phyloP scores from a whole-genome alignment of 2,329 filamentous ascomycete species.

The Penicillium brevicompactum region DNA sequence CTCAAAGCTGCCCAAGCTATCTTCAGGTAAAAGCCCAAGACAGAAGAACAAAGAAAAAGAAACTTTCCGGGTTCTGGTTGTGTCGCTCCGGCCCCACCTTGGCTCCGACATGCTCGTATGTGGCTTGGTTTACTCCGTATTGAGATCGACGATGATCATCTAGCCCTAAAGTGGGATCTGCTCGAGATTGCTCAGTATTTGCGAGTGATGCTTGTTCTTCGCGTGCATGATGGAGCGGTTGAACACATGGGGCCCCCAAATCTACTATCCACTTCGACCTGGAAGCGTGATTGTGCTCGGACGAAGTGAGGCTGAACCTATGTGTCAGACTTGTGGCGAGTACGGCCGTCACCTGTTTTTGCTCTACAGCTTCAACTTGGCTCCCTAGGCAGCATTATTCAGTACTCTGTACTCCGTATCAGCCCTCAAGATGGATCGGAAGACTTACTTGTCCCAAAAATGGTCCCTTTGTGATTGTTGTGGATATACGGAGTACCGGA shows the following conservation, averaged over 20 bases:
- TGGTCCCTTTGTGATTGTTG: not conserved
- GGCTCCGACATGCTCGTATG: not conserved
- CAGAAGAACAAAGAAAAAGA: not conserved
- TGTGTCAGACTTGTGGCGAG: conserved; percentile 12
- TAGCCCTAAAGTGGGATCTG: conserved; percentile 1
- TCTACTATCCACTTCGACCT: not conserved
- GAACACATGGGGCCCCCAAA: conserved; percentile 11
- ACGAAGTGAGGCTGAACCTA: conserved; percentile 16
- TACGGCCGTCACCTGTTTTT: conserved; percentile 1
- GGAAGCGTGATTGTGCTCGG: not conserved
- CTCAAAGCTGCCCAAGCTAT: not conserved
- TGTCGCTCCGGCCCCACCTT: not conserved
- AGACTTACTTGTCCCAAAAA: not conserved
- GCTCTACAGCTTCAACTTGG: not conserved
- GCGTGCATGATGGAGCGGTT: conserved; percentile 10
- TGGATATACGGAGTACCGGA: conserved; percentile 9
- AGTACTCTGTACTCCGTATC: not conserved
- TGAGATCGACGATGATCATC: conserved; percentile 22
- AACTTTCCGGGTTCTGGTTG: not conserved
- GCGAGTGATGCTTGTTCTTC: conserved; percentile 14
- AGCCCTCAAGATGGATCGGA: not conserved
- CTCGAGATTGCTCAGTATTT: conserved; percentile 2
- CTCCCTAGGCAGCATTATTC: not conserved
- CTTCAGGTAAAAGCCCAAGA: not conserved
- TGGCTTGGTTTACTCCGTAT: not conserved